Conservation (phyloP, 2,329 filamentous ascomycete species). For the Pleurostoma richardsiae region DNA sequence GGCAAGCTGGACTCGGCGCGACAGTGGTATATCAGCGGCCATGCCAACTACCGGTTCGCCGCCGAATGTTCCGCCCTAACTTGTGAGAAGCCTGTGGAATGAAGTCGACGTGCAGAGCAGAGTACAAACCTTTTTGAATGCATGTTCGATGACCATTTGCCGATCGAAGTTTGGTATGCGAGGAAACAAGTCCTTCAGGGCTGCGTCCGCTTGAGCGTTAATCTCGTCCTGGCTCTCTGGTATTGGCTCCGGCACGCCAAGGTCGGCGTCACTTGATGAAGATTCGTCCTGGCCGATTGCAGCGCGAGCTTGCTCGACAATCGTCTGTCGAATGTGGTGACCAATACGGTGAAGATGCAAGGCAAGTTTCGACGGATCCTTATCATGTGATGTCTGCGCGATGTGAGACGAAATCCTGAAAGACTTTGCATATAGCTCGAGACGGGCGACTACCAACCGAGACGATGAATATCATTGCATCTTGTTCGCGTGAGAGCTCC, state of each 20-base stretch:
- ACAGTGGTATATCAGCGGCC: constrained; percentile 48
- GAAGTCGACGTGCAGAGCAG: background rate
- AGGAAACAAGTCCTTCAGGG: constrained; percentile 59
- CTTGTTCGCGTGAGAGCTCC: constrained; percentile 56
- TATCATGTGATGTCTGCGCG: background rate
- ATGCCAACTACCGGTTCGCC: constrained; percentile 54
- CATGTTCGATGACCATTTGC: constrained; percentile 55
- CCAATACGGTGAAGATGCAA: constrained; percentile 55
- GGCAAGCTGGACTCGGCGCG: constrained; percentile 59
- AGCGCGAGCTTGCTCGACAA: constrained; percentile 50
- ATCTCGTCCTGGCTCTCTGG: constrained; percentile 55
- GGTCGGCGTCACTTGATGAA: constrained; percentile 13
- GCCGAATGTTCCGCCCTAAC: constrained; percentile 43
- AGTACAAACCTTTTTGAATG: constrained; percentile 54
- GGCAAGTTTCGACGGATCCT: constrained; percentile 31
- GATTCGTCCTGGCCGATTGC: constrained; percentile 18
- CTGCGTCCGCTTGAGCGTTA: constrained; percentile 56
- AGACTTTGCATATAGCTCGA: too few species aligned
- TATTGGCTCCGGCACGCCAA: constrained; percentile 49
- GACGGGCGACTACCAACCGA: constrained; percentile 39
- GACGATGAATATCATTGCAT: constrained; percentile 62
- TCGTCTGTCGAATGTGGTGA: constrained; percentile 53
- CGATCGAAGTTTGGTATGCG: constrained; percentile 62
- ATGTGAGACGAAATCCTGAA: background rate
- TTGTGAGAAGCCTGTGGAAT: background rate